Base-by-base conservation (phyloP, 768 basidiomycete genomes). In the Fistulinella prunicolor region DNA sequence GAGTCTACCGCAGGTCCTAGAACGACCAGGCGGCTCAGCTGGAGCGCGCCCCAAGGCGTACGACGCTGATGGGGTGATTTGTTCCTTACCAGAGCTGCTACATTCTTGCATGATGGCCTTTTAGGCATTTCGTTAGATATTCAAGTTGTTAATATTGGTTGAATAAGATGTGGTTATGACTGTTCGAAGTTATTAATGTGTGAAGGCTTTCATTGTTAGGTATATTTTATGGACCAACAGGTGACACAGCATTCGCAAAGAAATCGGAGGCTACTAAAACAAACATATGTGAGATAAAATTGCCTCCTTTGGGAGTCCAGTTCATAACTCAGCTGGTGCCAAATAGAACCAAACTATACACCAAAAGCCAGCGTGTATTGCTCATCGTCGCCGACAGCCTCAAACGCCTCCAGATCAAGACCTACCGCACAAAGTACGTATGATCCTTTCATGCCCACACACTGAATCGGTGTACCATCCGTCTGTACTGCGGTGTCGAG, bases 1-100 rank as follows among this genome's bases (percentile, higher is more conserved):
- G 65, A 67, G 65, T 61, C 65, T 67, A 67, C 65, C 62, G 65
- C 62, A 54, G 47, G 65, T 67, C 65, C 66, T 29, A 67, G 65
- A 67, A 48, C 46, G 41, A 67, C 22, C 42, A 32, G 52, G 51
- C 32, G 45, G 60, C 41, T 62, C 59, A 57, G 61, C 58, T 51
- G 67, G 56, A 54, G 72, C 62, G 34, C 56, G 48, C 55, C 56
- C 56, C 52, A 44, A 22, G 50, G 46, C 30, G 37, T 42, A 30
- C 35, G 7, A 8, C 28, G 12, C 6, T 6, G 35, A 13, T 19
- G 6, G 60, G 57, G 62, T 62, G 60, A 29, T 12, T 26, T 51
- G 46, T 68, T 68, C 65, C 64, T 66, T 66, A 66, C 65, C 65
- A 64, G 64, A 64, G 60, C 28, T 59, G 53, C 62, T 62, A 66